phyloP scores from a whole-genome alignment of 495 filamentous ascomycete species.

The Tricharina praecox region DNA sequence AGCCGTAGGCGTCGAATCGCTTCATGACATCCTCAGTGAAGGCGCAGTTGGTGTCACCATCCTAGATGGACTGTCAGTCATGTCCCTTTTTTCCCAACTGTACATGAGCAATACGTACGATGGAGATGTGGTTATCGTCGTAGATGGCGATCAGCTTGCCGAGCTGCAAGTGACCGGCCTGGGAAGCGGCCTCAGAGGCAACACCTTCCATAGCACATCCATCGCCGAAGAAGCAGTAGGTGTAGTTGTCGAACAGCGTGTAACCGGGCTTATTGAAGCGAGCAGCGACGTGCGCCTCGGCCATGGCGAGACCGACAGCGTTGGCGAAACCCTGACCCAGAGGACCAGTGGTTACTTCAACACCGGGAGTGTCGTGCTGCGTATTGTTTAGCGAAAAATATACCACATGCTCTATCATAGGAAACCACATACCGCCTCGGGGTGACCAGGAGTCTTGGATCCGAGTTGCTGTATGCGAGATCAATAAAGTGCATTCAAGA shows the following conservation, averaged over 20 bases:
- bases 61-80: slow-evolving; percentile 26
- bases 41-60: slow-evolving; percentile 83
- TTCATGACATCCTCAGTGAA: slow-evolving; percentile 96
- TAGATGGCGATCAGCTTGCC: slow-evolving; percentile 94
- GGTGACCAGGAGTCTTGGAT: slow-evolving; percentile 79
- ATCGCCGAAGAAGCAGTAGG: slow-evolving; percentile 91
- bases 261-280: slow-evolving; percentile 95
- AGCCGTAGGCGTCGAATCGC: slow-evolving; percentile 95
- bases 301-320: slow-evolving; percentile 91
- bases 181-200: slow-evolving; percentile 77
- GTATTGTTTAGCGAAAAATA: slow-evolving; percentile 6
- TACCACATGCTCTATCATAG: too few relatives aligned
- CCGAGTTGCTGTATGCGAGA: slow-evolving; percentile 14
- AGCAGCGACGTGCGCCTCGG: slow-evolving; percentile 74
- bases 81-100: too few relatives aligned
- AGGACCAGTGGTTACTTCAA: slow-evolving; percentile 96
- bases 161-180: slow-evolving; percentile 88
- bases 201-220: slow-evolving; percentile 98
- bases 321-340: slow-evolving; percentile 92
- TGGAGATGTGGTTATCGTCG: slow-evolving; percentile 97
- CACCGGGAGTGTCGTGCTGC: slow-evolving; percentile 73
- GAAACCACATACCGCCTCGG: slow-evolving; percentile 54
- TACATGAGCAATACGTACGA: slow-evolving; percentile 35
- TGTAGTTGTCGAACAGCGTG: slow-evolving; percentile 88
- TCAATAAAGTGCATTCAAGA: neutral